Conservation (phyloP, 2,329 filamentous ascomycete genomes). For the Teratosphaeria nubilosa region DNA sequence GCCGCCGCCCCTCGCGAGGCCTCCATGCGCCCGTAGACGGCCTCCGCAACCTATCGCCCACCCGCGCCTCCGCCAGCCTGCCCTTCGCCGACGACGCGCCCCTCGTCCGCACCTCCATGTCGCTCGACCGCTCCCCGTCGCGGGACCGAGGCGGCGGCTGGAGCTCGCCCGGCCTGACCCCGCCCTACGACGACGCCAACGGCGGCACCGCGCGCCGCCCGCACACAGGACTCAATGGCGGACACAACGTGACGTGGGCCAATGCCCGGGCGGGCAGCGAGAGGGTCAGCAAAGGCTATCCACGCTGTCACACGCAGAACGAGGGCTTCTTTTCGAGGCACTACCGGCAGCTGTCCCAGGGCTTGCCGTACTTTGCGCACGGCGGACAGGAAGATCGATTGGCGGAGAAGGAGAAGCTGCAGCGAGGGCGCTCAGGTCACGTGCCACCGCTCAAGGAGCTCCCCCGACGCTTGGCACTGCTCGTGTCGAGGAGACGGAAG, state of each 20-base stretch:
- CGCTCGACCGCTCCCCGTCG: conserved; percentile 77
- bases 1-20: conserved; percentile 10
- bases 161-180: conserved; percentile 67
- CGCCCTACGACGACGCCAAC: conserved; percentile 39
- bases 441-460: conserved; percentile 8
- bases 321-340: conserved; percentile 81
- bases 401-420: conserved; percentile 68
- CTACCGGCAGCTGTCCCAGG: conserved; percentile 69
- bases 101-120: conserved; percentile 46
- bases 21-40: conserved; percentile 9
- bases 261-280: conserved; percentile 68
- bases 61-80: conserved; percentile 6
- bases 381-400: conserved; percentile 39
- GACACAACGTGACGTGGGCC: conserved; percentile 63
- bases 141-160: conserved; percentile 77
- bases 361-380: conserved; percentile 61
- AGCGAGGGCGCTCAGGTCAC: conserved; percentile 35
- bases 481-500: conserved; percentile 21
- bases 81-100: conserved; percentile 14
- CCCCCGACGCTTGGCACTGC: conserved; percentile 15
- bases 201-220: conserved; percentile 23
- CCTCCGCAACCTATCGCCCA: background rate
- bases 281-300: conserved; percentile 57
- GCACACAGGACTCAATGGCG: conserved; percentile 43
- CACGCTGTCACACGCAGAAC: conserved; percentile 63